Percentiles rank a stretch among this genome's conserved stretches.
Conservation (phyloP, 2,329 filamentous ascomycete species). For the Penicillium sp. region DNA sequence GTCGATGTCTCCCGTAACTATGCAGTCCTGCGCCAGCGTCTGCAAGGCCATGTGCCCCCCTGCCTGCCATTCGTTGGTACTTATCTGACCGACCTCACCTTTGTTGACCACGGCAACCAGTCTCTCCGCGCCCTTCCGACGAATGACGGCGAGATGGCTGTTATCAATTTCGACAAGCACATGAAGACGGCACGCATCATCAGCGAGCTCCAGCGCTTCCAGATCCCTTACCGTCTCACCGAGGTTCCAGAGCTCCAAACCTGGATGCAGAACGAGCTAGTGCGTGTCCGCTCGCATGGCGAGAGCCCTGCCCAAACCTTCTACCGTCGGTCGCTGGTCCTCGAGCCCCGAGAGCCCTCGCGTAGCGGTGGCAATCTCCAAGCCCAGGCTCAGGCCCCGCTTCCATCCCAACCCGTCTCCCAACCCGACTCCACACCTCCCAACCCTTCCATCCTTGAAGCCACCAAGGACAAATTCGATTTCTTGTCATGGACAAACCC, state of each 20-base stretch:
- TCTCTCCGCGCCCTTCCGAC: constrained; percentile 74
- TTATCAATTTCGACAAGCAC: constrained; percentile 99
- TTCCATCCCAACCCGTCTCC: constrained; percentile 2
- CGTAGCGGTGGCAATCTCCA: constrained; percentile 26
- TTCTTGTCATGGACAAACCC: constrained; percentile 55
- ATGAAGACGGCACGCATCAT: constrained; percentile 93
- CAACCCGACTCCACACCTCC: constrained; percentile 30
- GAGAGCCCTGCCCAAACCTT: constrained; percentile 66
- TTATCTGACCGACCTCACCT: constrained; percentile 93
- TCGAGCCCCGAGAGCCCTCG: constrained; percentile 65
- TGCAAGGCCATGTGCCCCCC: constrained; percentile 84
- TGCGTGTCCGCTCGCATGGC: constrained; percentile 68
- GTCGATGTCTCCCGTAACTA: constrained; percentile 92
- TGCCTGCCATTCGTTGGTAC: constrained; percentile 95
- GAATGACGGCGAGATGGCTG: constrained; percentile 67
- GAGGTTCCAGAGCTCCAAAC: constrained; percentile 88
- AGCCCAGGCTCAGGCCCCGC: constrained; percentile 13
- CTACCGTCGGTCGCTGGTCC: constrained; percentile 79
- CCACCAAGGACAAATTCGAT: constrained; percentile 55
- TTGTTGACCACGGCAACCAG: constrained; percentile 92
- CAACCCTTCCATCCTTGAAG: constrained; percentile 39
- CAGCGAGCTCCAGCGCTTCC: constrained; percentile 91
- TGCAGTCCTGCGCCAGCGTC: constrained; percentile 76
- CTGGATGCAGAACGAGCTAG: constrained; percentile 83
- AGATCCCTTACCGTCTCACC: constrained; percentile 83